Evolutionary conservation across 306 rosid genomes (phyloP).

Genomic region (Hippophae gyantsensis): DNA sequence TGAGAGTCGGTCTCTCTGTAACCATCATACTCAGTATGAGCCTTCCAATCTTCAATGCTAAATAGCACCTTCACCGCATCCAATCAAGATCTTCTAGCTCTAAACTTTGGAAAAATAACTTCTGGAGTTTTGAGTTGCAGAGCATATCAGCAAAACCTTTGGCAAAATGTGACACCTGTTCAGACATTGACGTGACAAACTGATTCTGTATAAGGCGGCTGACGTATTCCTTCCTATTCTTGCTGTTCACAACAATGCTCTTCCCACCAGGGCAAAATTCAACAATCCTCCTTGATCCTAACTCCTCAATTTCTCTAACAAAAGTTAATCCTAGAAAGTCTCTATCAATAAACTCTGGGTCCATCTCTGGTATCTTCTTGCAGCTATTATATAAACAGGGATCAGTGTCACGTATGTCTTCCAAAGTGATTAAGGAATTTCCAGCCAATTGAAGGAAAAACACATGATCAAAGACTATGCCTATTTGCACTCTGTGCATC

Average conservation of each 20-base stretch:
- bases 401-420: slow-evolving; percentile 77
- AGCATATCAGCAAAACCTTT: slow-evolving; percentile 81
- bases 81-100: slow-evolving; percentile 88
- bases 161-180: slow-evolving; percentile 68
- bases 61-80: slow-evolving; percentile 67
- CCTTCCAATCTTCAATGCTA: slow-evolving; percentile 82
- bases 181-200: slow-evolving; percentile 61
- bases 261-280: slow-evolving; percentile 73
- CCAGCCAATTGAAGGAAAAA: slow-evolving; percentile 91
- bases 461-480: slow-evolving; percentile 74
- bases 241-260: slow-evolving; percentile 50
- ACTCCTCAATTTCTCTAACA: slow-evolving; percentile 84
- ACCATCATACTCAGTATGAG: slow-evolving; percentile 82
- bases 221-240: slow-evolving; percentile 62
- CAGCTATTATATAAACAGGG: slow-evolving; percentile 67
- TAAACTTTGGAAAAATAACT: slow-evolving; percentile 55
- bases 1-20: slow-evolving; percentile 78
- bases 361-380: slow-evolving; percentile 83
- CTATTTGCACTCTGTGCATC: slow-evolving; percentile 93
- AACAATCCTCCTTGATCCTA: slow-evolving; percentile 54
- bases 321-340: slow-evolving; percentile 85
- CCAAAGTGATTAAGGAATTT: slow-evolving; percentile 36
- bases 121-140: slow-evolving; percentile 26
- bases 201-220: slow-evolving; percentile 60
- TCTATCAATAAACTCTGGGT: slow-evolving; percentile 62